These are phyloP conservation scores for Cyberlindnera euphorbiiphila DNA, from an alignment of 805 yeast species.

Conservation along the genomic window DNA sequence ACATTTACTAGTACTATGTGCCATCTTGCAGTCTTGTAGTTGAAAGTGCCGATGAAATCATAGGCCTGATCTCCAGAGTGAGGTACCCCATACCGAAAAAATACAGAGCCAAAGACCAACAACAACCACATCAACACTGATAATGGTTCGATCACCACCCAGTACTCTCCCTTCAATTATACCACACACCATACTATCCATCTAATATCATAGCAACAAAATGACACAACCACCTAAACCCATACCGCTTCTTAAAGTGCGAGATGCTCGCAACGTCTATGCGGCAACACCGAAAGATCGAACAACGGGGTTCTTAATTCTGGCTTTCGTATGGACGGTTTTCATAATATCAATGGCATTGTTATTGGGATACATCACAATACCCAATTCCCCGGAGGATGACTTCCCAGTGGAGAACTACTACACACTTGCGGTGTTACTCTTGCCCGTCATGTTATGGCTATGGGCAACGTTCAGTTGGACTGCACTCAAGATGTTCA, in stretches of 20 bases:
- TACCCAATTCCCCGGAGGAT: constrained; percentile 13
- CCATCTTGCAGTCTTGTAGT: too few species aligned
- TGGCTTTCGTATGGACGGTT: constrained; percentile 12
- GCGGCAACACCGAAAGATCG: constrained; percentile 5
- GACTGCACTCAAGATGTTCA: constrained; percentile 75
- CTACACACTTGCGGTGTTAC: constrained; percentile 32
- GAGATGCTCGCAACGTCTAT: constrained; percentile 2
- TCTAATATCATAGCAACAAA: not conserved
- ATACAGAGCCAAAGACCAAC: not conserved
- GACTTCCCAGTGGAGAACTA: constrained; percentile 25
- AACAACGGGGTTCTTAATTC: constrained; percentile 13
- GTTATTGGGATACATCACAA: constrained; percentile 10
- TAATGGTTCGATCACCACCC: not conserved
- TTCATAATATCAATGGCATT: constrained; percentile 11
- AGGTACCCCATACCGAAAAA: not conserved
- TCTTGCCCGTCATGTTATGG: constrained; percentile 43
- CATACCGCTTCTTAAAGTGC: constrained; percentile 13
- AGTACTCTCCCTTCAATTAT: not conserved
- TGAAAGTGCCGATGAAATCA: too few species aligned
- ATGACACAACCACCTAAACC: constrained; percentile 7
- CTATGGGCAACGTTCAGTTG: constrained; percentile 73
- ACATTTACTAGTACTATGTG: too few species aligned
- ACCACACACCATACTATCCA: too few species aligned
- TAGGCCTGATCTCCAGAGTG: too few species aligned
- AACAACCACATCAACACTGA: not conserved